phyloP scores from a whole-genome alignment of 495 filamentous ascomycete species.

The Bryoglossum gracile region DNA sequence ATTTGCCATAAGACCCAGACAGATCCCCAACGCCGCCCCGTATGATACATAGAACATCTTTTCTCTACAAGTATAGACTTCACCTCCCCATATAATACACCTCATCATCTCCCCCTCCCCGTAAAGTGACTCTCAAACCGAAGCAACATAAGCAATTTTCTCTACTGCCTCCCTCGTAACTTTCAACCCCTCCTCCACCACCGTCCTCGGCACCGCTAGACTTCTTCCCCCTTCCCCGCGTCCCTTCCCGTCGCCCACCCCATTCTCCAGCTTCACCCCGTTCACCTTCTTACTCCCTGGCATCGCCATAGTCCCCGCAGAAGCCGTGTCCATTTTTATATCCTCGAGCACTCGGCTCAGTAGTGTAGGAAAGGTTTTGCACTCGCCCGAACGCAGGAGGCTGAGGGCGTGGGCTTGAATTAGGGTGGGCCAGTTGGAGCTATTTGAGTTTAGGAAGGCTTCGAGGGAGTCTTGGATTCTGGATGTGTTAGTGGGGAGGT shows the following conservation, averaged over 20 bases:
- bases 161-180: conserved; percentile 45
- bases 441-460: conserved; percentile 42
- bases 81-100: no score
- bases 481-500: not conserved
- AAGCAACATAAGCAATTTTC: no score
- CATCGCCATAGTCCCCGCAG: conserved; percentile 9
- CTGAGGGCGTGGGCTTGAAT: conserved; percentile 40
- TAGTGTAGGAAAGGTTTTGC: conserved; percentile 44
- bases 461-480: conserved; percentile 52
- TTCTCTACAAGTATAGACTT: no score
- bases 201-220: conserved; percentile 42
- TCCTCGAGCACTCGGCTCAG: conserved; percentile 46
- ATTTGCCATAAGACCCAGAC: no score
- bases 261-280: conserved; percentile 12
- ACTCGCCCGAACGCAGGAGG: conserved; percentile 46
- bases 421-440: conserved; percentile 47
- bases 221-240: conserved; percentile 19
- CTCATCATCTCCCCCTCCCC: no score
- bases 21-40: no score
- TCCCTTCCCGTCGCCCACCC: conserved; percentile 1
- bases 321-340: conserved; percentile 39
- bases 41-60: no score
- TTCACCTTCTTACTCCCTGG: conserved; percentile 21
- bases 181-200: conserved; percentile 46
- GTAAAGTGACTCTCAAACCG: no score